These are phyloP conservation scores for Xylaria sp. DNA, from an alignment of 2,329 filamentous ascomycete species.

Conservation along the genomic window DNA sequence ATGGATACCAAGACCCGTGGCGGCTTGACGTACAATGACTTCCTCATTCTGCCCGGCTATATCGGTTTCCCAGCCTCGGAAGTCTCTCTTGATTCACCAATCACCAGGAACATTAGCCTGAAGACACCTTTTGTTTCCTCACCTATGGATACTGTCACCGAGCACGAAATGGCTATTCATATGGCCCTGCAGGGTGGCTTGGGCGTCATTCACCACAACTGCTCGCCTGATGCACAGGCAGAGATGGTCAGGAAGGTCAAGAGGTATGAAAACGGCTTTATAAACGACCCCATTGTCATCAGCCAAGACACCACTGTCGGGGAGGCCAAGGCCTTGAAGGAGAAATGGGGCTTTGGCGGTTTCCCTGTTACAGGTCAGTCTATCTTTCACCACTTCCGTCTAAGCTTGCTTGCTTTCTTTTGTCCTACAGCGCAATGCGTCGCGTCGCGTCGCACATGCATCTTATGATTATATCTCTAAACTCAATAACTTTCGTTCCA, in stretches of 20 bases:
- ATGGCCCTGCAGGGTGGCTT: constrained; percentile 90
- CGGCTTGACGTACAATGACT: constrained; percentile 98
- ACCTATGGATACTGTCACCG: constrained; percentile 99
- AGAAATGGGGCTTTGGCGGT: constrained; percentile 98
- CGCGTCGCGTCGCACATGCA: constrained; percentile 39
- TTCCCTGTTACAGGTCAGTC: constrained; percentile 96
- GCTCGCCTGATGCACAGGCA: constrained; percentile 94
- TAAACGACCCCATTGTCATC: constrained; percentile 93
- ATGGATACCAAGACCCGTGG: constrained; percentile 92
- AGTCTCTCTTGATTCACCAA: constrained; percentile 86
- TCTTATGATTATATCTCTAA: constrained; percentile 81
- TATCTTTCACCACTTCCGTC: constrained; percentile 27
- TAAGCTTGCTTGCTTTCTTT: constrained; percentile 12
- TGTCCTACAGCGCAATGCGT: constrained; percentile 21
- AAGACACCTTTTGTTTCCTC: constrained; percentile 98
- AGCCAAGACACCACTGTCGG: constrained; percentile 86
- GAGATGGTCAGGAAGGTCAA: constrained; percentile 99
- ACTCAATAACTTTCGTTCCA: constrained; percentile 99
- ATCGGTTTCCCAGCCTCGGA: constrained; percentile 96
- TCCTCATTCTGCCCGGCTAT: constrained; percentile 94
- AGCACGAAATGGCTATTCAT: constrained; percentile 99
- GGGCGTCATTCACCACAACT: constrained; percentile 99
- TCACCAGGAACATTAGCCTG: constrained; percentile 94
- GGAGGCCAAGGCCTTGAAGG: constrained; percentile 91
- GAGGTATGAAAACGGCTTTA: constrained; percentile 99